A percentile compares a stretch with the other conserved stretches of the same genome.
These are phyloP conservation scores for Cutaneotrichosporon sp. DNA, from an alignment of 1,284 basidiomycete species.

Conservation along the genomic window DNA sequence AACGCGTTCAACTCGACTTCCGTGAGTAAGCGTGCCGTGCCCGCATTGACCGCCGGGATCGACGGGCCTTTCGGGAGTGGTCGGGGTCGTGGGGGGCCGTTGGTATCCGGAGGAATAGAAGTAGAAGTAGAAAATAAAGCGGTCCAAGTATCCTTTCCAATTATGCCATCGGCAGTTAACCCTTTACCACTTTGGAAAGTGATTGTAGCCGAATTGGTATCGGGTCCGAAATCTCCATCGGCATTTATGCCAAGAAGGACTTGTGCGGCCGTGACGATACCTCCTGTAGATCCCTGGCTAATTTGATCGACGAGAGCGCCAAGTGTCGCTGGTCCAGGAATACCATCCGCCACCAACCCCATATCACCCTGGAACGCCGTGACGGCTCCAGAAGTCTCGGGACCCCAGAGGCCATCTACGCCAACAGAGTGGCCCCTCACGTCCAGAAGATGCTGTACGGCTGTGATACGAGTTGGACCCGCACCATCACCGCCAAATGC, in stretches of 20 bases:
- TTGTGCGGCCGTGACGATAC: slow-evolving; percentile 12
- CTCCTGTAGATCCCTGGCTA: neutral
- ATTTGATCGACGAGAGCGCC: slow-evolving; percentile 11
- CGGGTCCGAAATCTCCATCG: slow-evolving; percentile 17
- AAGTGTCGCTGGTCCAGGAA: slow-evolving; percentile 14
- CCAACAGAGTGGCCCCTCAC: slow-evolving; percentile 4
- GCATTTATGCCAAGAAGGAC: slow-evolving; percentile 4
- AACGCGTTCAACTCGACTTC: too few species aligned
- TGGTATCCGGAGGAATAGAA: too few species aligned
- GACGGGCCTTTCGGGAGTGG: too few species aligned
- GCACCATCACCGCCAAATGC: slow-evolving; percentile 2
- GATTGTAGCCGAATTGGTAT: neutral
- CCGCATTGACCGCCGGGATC: too few species aligned
- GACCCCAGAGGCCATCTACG: slow-evolving; percentile 15
- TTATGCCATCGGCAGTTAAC: slow-evolving; percentile 7
- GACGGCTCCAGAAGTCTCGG: slow-evolving; percentile 3
- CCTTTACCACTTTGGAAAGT: slow-evolving; percentile 1
- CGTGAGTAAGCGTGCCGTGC: too few species aligned
- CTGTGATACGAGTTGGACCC: neutral
- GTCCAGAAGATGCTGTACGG: slow-evolving; percentile 15
- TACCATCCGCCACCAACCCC: slow-evolving; percentile 2
- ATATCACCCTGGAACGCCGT: slow-evolving; percentile 1
- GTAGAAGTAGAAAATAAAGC: neutral
- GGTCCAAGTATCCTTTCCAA: slow-evolving; percentile 14
- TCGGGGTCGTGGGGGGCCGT: too few species aligned